Conservation (phyloP, 352 stramenopile genomes). For the Aphanomyces euteiches region DNA sequence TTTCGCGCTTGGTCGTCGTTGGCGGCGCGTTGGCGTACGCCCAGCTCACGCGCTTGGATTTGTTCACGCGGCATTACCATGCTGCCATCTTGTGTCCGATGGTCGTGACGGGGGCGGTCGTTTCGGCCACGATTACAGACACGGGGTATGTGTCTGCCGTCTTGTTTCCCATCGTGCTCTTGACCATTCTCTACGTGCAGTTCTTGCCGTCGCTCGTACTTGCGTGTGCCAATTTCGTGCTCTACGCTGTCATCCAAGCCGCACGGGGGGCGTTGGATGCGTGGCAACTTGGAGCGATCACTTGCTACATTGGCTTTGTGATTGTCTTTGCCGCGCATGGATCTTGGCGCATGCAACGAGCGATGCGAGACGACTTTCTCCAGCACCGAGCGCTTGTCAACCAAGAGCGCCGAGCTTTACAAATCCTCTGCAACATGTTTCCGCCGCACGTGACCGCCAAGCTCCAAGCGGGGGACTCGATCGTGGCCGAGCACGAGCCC, state of each 20-base stretch:
- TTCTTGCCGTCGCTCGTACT: conserved; percentile 73
- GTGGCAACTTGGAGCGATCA: conserved; percentile 50
- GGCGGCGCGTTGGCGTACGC: conserved; percentile 70
- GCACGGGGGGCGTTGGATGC: conserved; percentile 32
- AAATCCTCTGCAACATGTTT: conserved; percentile 83
- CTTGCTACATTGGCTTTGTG: conserved; percentile 74
- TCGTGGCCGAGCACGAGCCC: conserved; percentile 82
- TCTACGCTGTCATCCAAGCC: conserved; percentile 66
- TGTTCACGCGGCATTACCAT: conserved; percentile 78
- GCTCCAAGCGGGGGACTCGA: conserved; percentile 74
- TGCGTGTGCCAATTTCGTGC: conserved; percentile 70
- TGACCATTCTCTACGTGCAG: conserved; percentile 78
- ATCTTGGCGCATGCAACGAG: conserved; percentile 78
- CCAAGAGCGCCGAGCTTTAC: conserved; percentile 68
- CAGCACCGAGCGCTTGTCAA: conserved; percentile 70
- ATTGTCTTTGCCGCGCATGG: conserved; percentile 68
- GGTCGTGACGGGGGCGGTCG: conserved; percentile 58
- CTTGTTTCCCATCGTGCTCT: conserved; percentile 72
- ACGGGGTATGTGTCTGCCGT: conserved; percentile 75
- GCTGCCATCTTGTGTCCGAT: conserved; percentile 62
- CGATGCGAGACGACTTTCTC: conserved; percentile 79
- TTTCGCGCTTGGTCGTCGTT: conserved; percentile 41
- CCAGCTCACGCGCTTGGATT: conserved; percentile 55
- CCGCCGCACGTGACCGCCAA: conserved; percentile 77
- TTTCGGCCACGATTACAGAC: conserved; percentile 77